Percentiles rank a stretch among this genome's conserved stretches.
Evolutionary conservation across 2,329 filamentous ascomycete species (phyloP).

Genomic region (Fusarium falciforme): DNA sequence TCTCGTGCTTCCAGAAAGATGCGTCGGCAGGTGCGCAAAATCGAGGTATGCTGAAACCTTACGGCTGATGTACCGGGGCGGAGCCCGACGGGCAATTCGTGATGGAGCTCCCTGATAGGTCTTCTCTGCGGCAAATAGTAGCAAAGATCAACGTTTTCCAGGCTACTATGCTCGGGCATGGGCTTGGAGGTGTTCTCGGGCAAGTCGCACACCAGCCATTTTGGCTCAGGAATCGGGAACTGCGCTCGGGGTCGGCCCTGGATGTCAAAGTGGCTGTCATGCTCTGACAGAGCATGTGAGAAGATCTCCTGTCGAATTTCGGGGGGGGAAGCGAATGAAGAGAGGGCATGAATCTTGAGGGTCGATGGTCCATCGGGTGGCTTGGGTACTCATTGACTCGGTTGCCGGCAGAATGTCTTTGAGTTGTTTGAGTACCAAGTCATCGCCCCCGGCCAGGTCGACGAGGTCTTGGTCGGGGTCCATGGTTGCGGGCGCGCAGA

Average conservation of each 20-base stretch:
- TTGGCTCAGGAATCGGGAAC: not conserved
- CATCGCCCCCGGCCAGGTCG: not conserved
- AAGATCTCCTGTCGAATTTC: slow-evolving; percentile 21
- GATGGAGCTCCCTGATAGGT: accelerated
- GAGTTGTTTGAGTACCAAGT: not conserved
- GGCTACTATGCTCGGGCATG: not conserved
- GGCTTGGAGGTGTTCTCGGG: not conserved
- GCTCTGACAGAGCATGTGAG: not conserved
- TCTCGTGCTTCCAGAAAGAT: slow-evolving; percentile 17
- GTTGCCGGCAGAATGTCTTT: not conserved
- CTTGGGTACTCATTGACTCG: slow-evolving; percentile 13
- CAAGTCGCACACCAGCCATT: slow-evolving; percentile 9
- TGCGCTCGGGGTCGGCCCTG: not conserved
- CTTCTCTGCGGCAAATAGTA: not conserved
- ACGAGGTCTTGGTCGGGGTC: not conserved
- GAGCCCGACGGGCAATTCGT: not conserved
- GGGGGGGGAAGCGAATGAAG: not conserved
- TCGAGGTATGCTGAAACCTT: slow-evolving; percentile 8
- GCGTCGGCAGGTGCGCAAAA: slow-evolving; percentile 19
- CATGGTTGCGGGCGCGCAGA: not conserved
- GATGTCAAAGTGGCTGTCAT: slow-evolving; percentile 1
- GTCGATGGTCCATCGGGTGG: slow-evolving; percentile 1
- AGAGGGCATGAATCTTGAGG: slow-evolving; percentile 8
- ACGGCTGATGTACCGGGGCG: not conserved
- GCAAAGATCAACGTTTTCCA: not conserved